A percentile compares a stretch with the other conserved stretches of the same genome.
Conservation (phyloP, 2,329 filamentous ascomycete species). For the Malbranchea cinnamomea region DNA sequence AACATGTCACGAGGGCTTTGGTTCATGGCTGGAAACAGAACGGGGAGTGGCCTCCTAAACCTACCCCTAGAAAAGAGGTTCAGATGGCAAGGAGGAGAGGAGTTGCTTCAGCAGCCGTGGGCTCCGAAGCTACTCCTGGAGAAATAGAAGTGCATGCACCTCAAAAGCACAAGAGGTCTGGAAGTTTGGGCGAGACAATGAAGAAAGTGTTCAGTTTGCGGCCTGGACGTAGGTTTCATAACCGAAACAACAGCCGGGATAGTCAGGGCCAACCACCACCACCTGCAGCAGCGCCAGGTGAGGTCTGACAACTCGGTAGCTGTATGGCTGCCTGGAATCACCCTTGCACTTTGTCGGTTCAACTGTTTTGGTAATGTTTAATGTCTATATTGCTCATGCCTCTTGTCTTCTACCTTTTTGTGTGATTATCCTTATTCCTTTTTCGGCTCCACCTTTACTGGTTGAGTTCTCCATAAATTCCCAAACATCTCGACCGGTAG, state of each 20-base stretch:
- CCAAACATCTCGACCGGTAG: too few species aligned
- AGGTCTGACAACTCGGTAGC: too few species aligned
- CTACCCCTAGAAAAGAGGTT: slow-evolving; percentile 24
- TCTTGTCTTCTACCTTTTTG: too few species aligned
- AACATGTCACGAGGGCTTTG: slow-evolving; percentile 63
- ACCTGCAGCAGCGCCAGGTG: too few species aligned
- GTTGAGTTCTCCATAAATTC: too few species aligned
- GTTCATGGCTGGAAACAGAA: slow-evolving; percentile 87
- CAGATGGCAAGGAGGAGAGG: slow-evolving; percentile 6
- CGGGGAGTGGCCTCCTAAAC: slow-evolving; percentile 76
- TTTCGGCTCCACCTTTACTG: too few species aligned
- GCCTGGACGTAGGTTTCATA: slow-evolving; percentile 22
- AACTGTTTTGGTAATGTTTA: too few species aligned
- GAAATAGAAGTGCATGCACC: slow-evolving; percentile 12
- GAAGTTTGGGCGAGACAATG: slow-evolving; percentile 26
- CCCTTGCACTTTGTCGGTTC: too few species aligned
- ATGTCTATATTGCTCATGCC: too few species aligned
- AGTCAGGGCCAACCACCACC: too few species aligned
- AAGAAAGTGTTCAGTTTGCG: slow-evolving; percentile 27
- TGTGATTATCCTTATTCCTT: too few species aligned
- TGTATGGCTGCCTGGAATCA: too few species aligned
- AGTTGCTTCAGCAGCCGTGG: slow-evolving; percentile 6
- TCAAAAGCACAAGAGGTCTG: slow-evolving; percentile 14
- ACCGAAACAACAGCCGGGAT: slow-evolving; percentile 18
- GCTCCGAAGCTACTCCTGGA: slow-evolving; percentile 6